Percentiles rank a stretch among this genome's conserved stretches.
phyloP scores from a whole-genome alignment of 2,329 filamentous ascomycete genomes.

The Colletotrichum brevisporum region DNA sequence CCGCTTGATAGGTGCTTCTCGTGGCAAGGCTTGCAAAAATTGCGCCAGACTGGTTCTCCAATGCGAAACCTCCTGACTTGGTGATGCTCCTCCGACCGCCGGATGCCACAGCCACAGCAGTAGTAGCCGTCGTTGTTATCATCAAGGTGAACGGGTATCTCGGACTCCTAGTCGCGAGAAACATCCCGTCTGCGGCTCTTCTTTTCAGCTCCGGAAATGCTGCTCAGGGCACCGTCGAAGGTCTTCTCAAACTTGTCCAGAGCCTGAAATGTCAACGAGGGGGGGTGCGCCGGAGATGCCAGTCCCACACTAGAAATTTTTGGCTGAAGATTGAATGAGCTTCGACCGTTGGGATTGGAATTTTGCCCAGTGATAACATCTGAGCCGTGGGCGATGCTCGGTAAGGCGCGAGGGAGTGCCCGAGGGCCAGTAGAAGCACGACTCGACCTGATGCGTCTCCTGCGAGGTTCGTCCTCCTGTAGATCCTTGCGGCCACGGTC shows the following conservation, averaged over 20 bases:
- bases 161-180: constrained; percentile 21
- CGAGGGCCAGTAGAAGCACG: constrained; percentile 24
- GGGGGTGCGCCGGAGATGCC: neutral
- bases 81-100: constrained; percentile 37
- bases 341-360: neutral
- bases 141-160: constrained; percentile 34
- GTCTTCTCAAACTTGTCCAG: neutral
- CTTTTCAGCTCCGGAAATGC: neutral
- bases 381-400: neutral
- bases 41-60: constrained; percentile 38
- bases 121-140: constrained; percentile 40
- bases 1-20: constrained; percentile 24
- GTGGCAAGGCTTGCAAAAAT: constrained; percentile 38
- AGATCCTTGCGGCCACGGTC: neutral
- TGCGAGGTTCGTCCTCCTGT: constrained; percentile 24
- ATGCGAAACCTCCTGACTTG: constrained; percentile 24
- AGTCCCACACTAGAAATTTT: neutral
- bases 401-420: neutral
- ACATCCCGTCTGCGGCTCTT: neutral
- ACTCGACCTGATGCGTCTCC: constrained; percentile 36
- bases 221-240: neutral
- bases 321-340: neutral
- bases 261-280: neutral
- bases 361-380: neutral
- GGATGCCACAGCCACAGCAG: constrained; percentile 40